Evolutionary conservation across 2,329 filamentous ascomycete species (phyloP).

Genomic region (Cladosporium sp.): DNA sequence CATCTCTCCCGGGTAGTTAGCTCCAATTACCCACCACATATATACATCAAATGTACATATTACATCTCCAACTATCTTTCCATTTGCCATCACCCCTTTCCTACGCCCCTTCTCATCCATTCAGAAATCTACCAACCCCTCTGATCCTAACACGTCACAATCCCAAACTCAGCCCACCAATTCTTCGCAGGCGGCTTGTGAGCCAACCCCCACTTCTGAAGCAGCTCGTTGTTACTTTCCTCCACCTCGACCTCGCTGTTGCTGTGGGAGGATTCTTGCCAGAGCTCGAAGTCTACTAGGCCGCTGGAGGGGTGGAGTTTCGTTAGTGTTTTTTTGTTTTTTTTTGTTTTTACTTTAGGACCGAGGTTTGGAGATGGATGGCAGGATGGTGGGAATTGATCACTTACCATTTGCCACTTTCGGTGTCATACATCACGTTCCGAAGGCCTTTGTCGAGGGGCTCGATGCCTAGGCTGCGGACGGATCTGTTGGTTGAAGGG

Average conservation of each 20-base stretch:
- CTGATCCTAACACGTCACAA: conserved; percentile 5
- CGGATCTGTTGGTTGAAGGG: conserved; percentile 12
- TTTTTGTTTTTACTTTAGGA: too few species aligned
- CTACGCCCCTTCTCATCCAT: too few species aligned
- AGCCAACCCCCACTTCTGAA: conserved; percentile 27
- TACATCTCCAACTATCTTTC: too few species aligned
- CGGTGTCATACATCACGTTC: conserved; percentile 27
- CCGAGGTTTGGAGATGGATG: too few species aligned
- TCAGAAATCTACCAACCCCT: background rate
- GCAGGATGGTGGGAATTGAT: conserved; percentile 14
- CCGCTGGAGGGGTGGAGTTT: too few species aligned
- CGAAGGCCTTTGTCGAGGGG: conserved; percentile 29
- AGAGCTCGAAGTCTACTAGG: conserved; percentile 31
- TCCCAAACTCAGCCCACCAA: conserved; percentile 20
- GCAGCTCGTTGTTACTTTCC: background rate
- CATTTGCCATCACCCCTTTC: too few species aligned
- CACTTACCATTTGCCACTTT: conserved; percentile 5
- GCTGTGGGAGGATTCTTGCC: conserved; percentile 10
- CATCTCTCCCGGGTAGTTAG: too few species aligned
- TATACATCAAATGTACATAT: conserved; percentile 1
- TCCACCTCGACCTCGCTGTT: conserved; percentile 23
- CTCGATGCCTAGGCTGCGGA: conserved; percentile 25
- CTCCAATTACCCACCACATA: background rate
- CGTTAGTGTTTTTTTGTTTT: too few species aligned
- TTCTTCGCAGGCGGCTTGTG: conserved; percentile 21